phyloP scores from a whole-genome alignment of 768 basidiomycete genomes.

The Tubosaeta brunneosetosa region DNA sequence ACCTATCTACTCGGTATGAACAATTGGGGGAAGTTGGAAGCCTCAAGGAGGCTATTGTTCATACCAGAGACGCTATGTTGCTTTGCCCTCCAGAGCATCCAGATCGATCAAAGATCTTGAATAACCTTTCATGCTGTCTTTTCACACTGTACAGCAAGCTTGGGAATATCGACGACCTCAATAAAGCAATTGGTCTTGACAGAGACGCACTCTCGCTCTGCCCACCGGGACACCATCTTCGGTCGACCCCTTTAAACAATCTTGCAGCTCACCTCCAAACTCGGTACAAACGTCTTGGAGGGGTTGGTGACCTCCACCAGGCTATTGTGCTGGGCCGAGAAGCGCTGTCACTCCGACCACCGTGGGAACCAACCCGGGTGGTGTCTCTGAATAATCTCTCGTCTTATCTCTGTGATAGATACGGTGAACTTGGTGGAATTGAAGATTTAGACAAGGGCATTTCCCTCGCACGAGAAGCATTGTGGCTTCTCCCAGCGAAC shows the following conservation, averaged over 20 bases:
- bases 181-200: background rate
- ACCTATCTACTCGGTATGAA: background rate
- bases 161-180: background rate
- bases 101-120: too few species aligned
- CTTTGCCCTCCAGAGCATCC: background rate
- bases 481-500: too few species aligned
- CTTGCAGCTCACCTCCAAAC: background rate
- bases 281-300: background rate
- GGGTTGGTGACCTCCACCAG: too few species aligned
- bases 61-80: background rate
- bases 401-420: too few species aligned
- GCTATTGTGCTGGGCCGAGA: too few species aligned
- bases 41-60: background rate
- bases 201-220: background rate
- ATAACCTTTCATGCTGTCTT: too few species aligned
- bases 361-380: too few species aligned
- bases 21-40: background rate
- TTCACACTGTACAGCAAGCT: background rate
- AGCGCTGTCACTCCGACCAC: too few species aligned
- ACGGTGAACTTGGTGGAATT: too few species aligned
- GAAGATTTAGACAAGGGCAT: too few species aligned
- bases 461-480: too few species aligned
- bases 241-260: background rate
- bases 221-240: background rate
- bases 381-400: too few species aligned